A percentile compares a stretch with the other conserved stretches of the same genome.
These are phyloP conservation scores for Termitomyces sp. DNA, from an alignment of 1,284 basidiomycete genomes.

Conservation along the genomic window DNA sequence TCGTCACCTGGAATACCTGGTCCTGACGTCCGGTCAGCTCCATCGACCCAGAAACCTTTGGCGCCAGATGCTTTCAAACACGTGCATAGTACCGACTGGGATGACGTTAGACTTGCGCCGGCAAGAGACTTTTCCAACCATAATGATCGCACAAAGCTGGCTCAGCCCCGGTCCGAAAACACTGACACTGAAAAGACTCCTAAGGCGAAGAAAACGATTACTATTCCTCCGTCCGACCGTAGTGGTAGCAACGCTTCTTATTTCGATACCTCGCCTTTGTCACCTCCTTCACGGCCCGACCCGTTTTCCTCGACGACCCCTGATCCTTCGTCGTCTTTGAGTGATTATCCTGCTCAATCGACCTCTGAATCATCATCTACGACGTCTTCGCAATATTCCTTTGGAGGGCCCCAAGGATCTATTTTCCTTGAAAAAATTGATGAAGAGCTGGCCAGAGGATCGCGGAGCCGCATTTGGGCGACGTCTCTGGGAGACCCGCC, in stretches of 20 bases:
- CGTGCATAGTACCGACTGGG: conserved; percentile 63
- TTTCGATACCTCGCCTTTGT: conserved; percentile 28
- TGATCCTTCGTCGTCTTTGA: conserved; percentile 62
- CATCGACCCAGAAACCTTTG: conserved; percentile 52
- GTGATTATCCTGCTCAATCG: conserved; percentile 51
- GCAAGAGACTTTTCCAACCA: conserved; percentile 33
- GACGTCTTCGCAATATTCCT: conserved; percentile 43
- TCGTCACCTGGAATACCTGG: conserved; percentile 31
- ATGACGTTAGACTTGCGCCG: conserved; percentile 49
- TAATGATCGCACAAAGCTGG: conserved; percentile 7
- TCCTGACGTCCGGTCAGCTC: conserved; percentile 27
- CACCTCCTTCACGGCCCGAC: conserved; percentile 48
- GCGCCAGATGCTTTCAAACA: conserved; percentile 58
- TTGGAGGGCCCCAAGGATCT: conserved; percentile 31
- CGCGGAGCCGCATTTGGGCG: conserved; percentile 57
- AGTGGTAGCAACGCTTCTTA: conserved; percentile 18
- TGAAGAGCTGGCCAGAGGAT: conserved; percentile 58
- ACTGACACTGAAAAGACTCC: conserved; percentile 40
- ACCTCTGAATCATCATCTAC: conserved; percentile 49
- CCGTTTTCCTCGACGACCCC: conserved; percentile 62
- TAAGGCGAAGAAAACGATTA: conserved; percentile 31
- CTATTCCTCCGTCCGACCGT: conserved; percentile 20
- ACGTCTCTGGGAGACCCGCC: conserved; percentile 78
- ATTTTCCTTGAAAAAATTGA: conserved; percentile 63
- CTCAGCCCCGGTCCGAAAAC: conserved; percentile 19